Base-by-base conservation (phyloP, 148 eudicot genomes). In the Vaccinium myrtillus region DNA sequence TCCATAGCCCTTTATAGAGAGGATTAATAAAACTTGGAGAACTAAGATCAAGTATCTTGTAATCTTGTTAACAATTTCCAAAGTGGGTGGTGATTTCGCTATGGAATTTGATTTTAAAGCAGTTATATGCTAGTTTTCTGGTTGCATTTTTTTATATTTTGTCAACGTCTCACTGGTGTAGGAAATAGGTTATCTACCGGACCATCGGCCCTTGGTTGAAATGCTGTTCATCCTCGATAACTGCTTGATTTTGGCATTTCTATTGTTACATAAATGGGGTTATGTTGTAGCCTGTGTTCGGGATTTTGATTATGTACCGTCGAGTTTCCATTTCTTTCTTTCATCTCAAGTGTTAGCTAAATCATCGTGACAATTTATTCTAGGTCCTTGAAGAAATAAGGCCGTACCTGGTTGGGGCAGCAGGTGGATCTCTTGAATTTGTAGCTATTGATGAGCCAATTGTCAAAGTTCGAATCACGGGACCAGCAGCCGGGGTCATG, bases 401-500 rank as follows among this genome's bases (percentile, higher is more conserved):
- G 86, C 98, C 98, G 8, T 96, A 91, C 84, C 92, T 96, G 19
- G 90, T 93, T 75, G 99, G 98, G 65, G 92, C 93, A 51, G 97
- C 98, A 4, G 99, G 99, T 61, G 99, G 99, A 81, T 80, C 88
- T 51, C 83, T 96, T 32, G 99, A 96, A 79, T 87, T 96, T 8
- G 97, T 94, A 15, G 88, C 83, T 11, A 95, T 96, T 36, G 99
- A 96, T 76, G 99, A 95, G 39, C 97, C 97, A 71, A 96, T 96
- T 58, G 99, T 95, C 21, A 96, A 95, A 78, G 92, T 95, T 58
- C 87, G 93, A 78, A 92, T 96, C 27, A 88, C 91, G 0, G 99
- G 99, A 78, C 99, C 98, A 6, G 99, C 99, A 70, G 98, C 98
- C 23, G 92, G 95, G 23, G 98, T 96, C 39, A 96, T 96, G 94